Percentiles rank a stretch among this genome's conserved stretches.
Conservation (phyloP, 2,329 filamentous ascomycete species). For the Beauveria australis region DNA sequence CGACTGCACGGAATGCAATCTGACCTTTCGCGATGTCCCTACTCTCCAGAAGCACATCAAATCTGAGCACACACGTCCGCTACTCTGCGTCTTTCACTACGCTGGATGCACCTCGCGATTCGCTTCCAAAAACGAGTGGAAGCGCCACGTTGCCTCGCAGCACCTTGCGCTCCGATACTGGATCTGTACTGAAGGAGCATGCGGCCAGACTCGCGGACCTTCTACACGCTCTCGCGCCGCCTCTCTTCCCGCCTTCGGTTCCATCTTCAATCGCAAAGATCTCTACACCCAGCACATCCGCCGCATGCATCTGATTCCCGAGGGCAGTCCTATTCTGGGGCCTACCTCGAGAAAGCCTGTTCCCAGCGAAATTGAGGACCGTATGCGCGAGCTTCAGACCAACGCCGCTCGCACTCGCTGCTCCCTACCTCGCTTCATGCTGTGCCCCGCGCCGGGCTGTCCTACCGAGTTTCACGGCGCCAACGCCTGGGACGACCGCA, state of each 20-base stretch:
- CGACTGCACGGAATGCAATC: constrained; percentile 11
- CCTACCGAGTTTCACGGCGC: constrained; percentile 47
- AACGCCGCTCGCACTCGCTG: constrained; percentile 55
- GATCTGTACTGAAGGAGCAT: constrained; percentile 61
- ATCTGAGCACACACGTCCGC: constrained; percentile 50
- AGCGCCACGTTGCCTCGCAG: constrained; percentile 74
- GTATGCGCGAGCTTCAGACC: constrained; percentile 47
- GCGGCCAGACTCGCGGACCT: constrained; percentile 28
- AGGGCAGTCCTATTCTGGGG: constrained; percentile 22
- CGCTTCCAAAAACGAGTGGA: constrained; percentile 88
- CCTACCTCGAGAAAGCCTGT: constrained; percentile 26
- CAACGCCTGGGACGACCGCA: constrained; percentile 67
- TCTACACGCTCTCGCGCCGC: constrained; percentile 11
- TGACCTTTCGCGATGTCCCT: constrained; percentile 36
- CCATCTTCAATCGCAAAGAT: constrained; percentile 81
- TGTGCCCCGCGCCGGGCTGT: constrained; percentile 58
- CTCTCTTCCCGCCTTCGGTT: constrained; percentile 41
- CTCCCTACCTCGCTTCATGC: constrained; percentile 49
- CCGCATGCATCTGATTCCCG: constrained; percentile 66
- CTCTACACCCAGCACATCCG: constrained; percentile 82
- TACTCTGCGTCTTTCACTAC: constrained; percentile 68
- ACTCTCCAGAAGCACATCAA: constrained; percentile 42
- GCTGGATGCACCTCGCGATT: constrained; percentile 71
- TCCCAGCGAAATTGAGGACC: constrained; percentile 38
- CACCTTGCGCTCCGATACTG: constrained; percentile 70